Evolutionary conservation across 164 flowering plant genomes (phyloP).

Genomic region (Brasenia schreberi): DNA sequence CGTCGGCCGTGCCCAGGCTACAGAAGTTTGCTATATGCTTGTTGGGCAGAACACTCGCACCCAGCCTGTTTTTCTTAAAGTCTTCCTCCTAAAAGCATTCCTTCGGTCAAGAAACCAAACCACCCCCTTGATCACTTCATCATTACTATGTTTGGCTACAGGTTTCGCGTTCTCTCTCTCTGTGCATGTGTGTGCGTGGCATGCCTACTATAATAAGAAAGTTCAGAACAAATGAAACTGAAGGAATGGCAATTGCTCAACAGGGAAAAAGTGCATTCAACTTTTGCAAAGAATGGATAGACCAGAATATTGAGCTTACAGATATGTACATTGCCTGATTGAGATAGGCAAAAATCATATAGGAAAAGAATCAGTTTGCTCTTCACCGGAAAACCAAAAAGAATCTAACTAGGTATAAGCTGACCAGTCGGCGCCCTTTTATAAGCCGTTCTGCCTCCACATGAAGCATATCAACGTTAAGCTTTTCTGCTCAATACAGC

Average conservation of each 20-base stretch:
- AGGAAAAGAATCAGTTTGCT: not conserved
- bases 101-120: conserved; percentile 9
- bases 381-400: not conserved
- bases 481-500: not conserved
- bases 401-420: not conserved
- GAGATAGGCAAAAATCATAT: not conserved
- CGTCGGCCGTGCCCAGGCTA: conserved; percentile 3
- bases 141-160: no score
- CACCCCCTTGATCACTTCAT: conserved; percentile 11
- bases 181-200: no score
- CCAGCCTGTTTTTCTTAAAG: conserved; percentile 20
- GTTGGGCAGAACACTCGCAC: conserved; percentile 8
- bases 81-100: conserved; percentile 15
- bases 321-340: not conserved
- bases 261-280: no score
- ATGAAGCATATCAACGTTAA: not conserved
- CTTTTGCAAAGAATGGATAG: not conserved
- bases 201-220: no score
- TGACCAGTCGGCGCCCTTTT: not conserved
- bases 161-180: no score
- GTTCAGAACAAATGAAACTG: no score
- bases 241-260: no score
- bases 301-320: not conserved
- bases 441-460: not conserved
- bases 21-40: conserved; percentile 19